Conservation (phyloP, 129 eudicot genomes). For the Rutidosis leptorrhynchoides region DNA sequence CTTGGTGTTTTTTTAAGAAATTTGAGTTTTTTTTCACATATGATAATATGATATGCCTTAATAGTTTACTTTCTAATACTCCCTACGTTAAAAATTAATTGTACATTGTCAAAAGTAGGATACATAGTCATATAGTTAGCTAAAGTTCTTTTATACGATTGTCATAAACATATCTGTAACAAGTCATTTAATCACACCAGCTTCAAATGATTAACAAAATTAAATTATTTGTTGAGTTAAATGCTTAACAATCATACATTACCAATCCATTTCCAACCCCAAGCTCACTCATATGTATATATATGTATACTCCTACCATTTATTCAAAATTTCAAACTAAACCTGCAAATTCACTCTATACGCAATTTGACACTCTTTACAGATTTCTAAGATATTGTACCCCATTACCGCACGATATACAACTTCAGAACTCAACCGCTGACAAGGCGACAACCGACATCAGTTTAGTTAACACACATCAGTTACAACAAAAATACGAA, state of each 20-base stretch:
- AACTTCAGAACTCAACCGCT: background rate
- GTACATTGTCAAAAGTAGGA: too few relatives aligned
- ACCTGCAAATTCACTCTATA: background rate
- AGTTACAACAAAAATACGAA: background rate
- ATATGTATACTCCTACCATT: background rate
- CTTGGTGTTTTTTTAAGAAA: too few relatives aligned
- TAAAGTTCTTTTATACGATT: too few relatives aligned
- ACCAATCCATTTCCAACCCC: background rate
- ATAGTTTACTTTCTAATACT: too few relatives aligned
- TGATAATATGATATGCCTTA: too few relatives aligned
- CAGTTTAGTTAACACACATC: background rate
- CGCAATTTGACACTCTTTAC: background rate
- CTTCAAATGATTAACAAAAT: background rate
- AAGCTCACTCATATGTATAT: background rate
- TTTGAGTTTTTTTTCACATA: too few relatives aligned
- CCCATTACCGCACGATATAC: background rate
- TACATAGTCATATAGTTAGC: too few relatives aligned
- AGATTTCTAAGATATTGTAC: background rate
- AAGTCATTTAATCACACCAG: too few relatives aligned
- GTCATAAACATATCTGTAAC: too few relatives aligned
- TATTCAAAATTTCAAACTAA: background rate
- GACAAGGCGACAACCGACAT: background rate
- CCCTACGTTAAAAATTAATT: too few relatives aligned
- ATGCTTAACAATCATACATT: background rate
- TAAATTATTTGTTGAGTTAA: background rate